Base-by-base conservation (phyloP, 345 rosid genomes). In the Melaleuca alternifolia region DNA sequence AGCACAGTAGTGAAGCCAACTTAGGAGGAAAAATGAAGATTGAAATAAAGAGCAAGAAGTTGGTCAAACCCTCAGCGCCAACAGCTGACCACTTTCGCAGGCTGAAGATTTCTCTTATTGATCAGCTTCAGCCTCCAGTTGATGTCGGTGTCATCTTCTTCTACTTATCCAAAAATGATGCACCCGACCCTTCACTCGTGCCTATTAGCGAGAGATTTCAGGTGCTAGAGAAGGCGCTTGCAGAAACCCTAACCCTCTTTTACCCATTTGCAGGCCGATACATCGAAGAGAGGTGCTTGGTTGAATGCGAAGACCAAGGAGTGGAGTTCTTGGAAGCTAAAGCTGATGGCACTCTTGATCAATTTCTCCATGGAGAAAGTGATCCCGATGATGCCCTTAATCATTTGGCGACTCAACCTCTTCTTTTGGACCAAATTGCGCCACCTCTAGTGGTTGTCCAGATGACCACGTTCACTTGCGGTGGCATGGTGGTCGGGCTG, bases 51-150 rank as follows among this genome's bases (percentile, higher is more conserved):
- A 89, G 92, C 44, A 89, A 85, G 84, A 91, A 91, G 41, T 56
- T 89, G 84, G 87, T 91, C 88, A 91, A 87, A 76, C 94, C 94
- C 65, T 91, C 92, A 48, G 82, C 85, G 46, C 92, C 93, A 33
- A 93, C 93, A 20, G 94, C 93, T 46, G 28, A 81, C 65, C 89
- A 92, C 33, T 89, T 87, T 11, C 88, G 87, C 48, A 87, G 62
- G 71, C 65, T 89, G 62, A 89, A 87, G 26, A 83, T 90, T 84
- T 91, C 95, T 71, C 85, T 92, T 51, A 94, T 83, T 10, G 84
- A 91, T 87, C 93, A 91, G 54, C 89, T 91, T 54, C 92, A 92
- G 54, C 93, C 94, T 86, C 82, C 90, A 14, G 85, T 87, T 23
- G 91, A 88, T 15, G 83, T 87, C 24, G 9, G 79, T 26, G 37